phyloP scores from a whole-genome alignment of 495 filamentous ascomycete species.

The Neurospora terricola region DNA sequence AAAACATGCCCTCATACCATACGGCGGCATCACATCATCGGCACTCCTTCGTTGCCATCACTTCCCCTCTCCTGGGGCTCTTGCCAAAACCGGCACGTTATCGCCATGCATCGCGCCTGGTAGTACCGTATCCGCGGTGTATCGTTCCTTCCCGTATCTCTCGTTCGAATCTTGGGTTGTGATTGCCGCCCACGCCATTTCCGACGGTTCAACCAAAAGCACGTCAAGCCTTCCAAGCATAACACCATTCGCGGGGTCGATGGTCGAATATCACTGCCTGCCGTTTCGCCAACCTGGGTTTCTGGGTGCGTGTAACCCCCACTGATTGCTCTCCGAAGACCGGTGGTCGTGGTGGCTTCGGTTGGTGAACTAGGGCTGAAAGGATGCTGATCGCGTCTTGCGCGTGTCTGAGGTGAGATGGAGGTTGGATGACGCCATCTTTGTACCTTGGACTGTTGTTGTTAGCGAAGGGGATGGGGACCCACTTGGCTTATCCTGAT shows the following conservation, averaged over 20 bases:
- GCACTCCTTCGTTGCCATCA: not conserved
- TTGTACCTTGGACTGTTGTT: not conserved
- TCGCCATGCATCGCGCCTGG: not conserved
- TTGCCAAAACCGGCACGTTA: not conserved
- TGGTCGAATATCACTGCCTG: not conserved
- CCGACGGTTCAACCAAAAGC: not conserved
- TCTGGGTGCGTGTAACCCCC: not conserved
- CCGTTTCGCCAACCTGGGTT: not conserved
- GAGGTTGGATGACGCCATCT: not conserved
- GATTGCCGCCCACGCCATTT: not conserved
- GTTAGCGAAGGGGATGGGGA: not conserved
- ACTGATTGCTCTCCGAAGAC: not conserved
- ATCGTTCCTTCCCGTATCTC: not conserved
- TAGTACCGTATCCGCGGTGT: not conserved
- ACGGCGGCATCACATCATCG: not conserved
- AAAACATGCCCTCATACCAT: not conserved
- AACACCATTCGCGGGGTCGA: conserved; percentile 7
- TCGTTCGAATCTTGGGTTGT: not conserved
- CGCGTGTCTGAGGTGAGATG: not conserved
- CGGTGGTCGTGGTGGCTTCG: not conserved
- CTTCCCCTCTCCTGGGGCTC: not conserved
- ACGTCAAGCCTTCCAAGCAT: not conserved
- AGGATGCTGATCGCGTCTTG: not conserved
- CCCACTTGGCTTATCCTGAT: not conserved
- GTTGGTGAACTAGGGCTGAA: not conserved